Percentiles rank a stretch among this genome's conserved stretches.
Conservation (phyloP, 345 rosid species). For the Bruguiera parviflora region DNA sequence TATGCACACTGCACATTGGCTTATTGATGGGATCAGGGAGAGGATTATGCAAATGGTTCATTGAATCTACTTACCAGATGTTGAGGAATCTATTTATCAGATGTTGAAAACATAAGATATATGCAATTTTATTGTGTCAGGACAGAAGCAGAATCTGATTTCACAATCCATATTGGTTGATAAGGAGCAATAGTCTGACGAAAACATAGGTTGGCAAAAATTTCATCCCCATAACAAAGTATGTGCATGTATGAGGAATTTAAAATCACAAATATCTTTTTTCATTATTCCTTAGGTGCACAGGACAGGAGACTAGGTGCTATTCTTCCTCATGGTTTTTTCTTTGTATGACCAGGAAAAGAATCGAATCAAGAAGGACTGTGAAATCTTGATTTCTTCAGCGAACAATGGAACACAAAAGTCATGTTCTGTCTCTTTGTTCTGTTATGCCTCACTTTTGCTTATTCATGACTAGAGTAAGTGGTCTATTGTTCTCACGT, state of each 20-base stretch:
- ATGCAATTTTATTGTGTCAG: not conserved
- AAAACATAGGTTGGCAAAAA: not conserved
- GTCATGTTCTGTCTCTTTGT: conserved; percentile 34
- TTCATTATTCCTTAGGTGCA: not conserved
- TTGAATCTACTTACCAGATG: conserved; percentile 12
- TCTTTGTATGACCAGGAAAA: conserved; percentile 58
- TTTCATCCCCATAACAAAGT: not conserved
- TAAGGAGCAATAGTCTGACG: not conserved
- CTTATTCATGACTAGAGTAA: conserved; percentile 3
- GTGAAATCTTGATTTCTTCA: conserved; percentile 90
- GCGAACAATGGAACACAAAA: conserved; percentile 90
- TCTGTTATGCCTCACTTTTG: not conserved
- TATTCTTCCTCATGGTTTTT: not conserved
- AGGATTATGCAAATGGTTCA: conserved; percentile 81
- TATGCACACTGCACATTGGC: conserved; percentile 66
- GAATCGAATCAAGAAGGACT: conserved; percentile 89
- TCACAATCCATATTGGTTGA: not conserved
- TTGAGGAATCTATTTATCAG: not conserved
- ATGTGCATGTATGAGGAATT: not conserved
- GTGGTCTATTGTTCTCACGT: conserved; percentile 16
- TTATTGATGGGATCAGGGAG: conserved; percentile 68
- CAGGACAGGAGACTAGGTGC: too few species aligned
- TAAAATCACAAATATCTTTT: not conserved
- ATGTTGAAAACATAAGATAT: not conserved
- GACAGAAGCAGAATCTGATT: not conserved